Evolutionary conservation across 805 yeast genomes (phyloP).

Genomic region (Teunomyces stri): DNA sequence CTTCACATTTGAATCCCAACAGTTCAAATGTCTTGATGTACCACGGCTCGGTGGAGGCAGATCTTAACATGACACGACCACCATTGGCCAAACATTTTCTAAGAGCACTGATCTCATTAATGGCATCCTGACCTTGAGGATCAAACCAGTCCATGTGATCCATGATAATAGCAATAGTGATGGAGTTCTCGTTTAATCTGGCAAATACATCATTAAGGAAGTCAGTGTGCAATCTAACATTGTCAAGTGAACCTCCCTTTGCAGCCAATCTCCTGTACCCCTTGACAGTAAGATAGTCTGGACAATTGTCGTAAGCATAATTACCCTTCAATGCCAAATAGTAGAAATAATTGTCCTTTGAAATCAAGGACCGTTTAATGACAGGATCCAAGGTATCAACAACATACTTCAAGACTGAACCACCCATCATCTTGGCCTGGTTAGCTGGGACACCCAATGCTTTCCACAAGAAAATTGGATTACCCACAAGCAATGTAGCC

Average conservation of each 20-base stretch:
- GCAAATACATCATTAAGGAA: conserved; percentile 72
- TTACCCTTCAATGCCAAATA: conserved; percentile 63
- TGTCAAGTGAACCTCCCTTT: conserved; percentile 54
- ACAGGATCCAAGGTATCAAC: conserved; percentile 79
- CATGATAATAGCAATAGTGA: conserved; percentile 80
- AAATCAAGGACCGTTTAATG: conserved; percentile 57
- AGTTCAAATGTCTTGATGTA: conserved; percentile 66
- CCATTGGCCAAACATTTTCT: conserved; percentile 59
- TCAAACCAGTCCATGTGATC: conserved; percentile 94
- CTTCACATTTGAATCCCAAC: conserved; percentile 63
- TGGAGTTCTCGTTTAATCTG: conserved; percentile 57
- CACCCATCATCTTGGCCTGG: conserved; percentile 78
- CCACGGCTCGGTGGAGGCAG: conserved; percentile 77
- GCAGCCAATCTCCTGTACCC: conserved; percentile 51
- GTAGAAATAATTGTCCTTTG: conserved; percentile 76
- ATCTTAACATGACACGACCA: conserved; percentile 74
- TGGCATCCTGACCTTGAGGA: conserved; percentile 60
- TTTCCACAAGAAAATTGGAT: conserved; percentile 83
- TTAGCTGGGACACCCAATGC: conserved; percentile 88
- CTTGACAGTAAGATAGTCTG: conserved; percentile 64
- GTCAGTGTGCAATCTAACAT: conserved; percentile 77
- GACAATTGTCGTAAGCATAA: conserved; percentile 65
- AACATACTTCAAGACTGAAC: conserved; percentile 67
- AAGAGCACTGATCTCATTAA: conserved; percentile 63
- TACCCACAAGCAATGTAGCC: conserved; percentile 67